A percentile compares a stretch with the other conserved stretches of the same genome.
Conservation (phyloP, 805 yeast genomes). For the Schwanniomyces vanrijiae region DNA sequence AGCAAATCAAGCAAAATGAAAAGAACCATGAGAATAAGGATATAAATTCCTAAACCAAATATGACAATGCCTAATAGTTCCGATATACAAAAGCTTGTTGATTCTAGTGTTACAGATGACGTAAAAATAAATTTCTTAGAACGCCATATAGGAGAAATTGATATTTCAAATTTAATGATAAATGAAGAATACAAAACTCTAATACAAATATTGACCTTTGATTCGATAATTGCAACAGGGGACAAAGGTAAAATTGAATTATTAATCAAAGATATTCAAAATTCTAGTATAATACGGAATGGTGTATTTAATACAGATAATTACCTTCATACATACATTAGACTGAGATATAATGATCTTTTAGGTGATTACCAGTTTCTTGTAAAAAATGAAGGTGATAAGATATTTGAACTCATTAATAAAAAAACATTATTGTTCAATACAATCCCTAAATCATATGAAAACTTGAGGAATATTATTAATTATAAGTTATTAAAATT, state of each 20-base stretch:
- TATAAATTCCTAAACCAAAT: background rate
- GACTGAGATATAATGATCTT: conserved; percentile 32
- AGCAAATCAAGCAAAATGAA: background rate
- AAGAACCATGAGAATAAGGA: background rate
- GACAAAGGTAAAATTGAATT: background rate
- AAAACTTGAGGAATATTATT: conserved; percentile 11
- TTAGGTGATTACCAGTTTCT: conserved; percentile 31
- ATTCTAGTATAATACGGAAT: background rate
- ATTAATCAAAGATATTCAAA: background rate
- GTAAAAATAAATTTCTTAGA: background rate
- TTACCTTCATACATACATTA: conserved; percentile 9
- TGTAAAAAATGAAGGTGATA: conserved; percentile 10
- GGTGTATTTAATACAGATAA: background rate
- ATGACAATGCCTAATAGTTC: background rate
- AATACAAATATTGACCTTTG: background rate
- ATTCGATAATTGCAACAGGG: background rate
- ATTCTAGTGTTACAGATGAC: conserved; percentile 1
- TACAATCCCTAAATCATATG: conserved; percentile 6
- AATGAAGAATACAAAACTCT: background rate
- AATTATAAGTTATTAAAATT: conserved; percentile 29
- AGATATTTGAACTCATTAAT: conserved; percentile 28
- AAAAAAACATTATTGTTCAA: conserved; percentile 28
- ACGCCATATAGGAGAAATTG: background rate
- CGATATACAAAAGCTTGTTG: background rate
- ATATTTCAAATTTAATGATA: background rate